A percentile compares a stretch with the other conserved stretches of the same genome.
Evolutionary conservation across 2,329 filamentous ascomycete genomes (phyloP).

Genomic region (Pyricularia sp.): DNA sequence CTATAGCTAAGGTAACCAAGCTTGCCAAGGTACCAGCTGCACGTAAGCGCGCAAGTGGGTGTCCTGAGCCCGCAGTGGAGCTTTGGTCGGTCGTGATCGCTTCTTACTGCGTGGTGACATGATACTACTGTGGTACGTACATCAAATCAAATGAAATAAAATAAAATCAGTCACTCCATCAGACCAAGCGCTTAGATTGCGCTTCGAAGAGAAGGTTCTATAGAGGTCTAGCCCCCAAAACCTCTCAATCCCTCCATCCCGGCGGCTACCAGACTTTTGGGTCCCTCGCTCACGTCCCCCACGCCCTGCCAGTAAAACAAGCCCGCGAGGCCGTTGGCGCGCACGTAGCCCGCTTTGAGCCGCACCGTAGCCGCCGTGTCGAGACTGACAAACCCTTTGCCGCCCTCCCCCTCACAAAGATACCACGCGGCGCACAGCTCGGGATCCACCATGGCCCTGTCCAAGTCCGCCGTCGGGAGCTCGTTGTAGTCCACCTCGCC

Average conservation of each 20-base stretch:
- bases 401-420: constrained; percentile 23
- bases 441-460: constrained; percentile 3
- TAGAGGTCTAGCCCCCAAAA: neutral
- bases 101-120: neutral
- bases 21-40: too few species aligned
- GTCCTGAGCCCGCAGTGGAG: neutral
- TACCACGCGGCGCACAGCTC: constrained; percentile 45
- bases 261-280: constrained; percentile 47
- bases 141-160: too few species aligned
- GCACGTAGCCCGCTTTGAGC: constrained; percentile 52
- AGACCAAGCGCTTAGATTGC: neutral
- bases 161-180: too few species aligned
- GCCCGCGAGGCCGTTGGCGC: constrained; percentile 44
- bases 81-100: neutral
- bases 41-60: neutral
- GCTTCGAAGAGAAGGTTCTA: neutral
- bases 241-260: constrained; percentile 22
- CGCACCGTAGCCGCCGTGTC: constrained; percentile 52
- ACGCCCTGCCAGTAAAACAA: constrained; percentile 63
- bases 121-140: too few species aligned
- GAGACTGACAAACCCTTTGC: constrained; percentile 50
- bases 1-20: too few species aligned
- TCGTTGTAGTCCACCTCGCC: constrained; percentile 55
- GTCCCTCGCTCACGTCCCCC: constrained; percentile 41
- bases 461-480: constrained; percentile 28